These are phyloP conservation scores for Baffinella frigidus DNA, from an alignment of 208 protist species.

Conservation along the genomic window DNA sequence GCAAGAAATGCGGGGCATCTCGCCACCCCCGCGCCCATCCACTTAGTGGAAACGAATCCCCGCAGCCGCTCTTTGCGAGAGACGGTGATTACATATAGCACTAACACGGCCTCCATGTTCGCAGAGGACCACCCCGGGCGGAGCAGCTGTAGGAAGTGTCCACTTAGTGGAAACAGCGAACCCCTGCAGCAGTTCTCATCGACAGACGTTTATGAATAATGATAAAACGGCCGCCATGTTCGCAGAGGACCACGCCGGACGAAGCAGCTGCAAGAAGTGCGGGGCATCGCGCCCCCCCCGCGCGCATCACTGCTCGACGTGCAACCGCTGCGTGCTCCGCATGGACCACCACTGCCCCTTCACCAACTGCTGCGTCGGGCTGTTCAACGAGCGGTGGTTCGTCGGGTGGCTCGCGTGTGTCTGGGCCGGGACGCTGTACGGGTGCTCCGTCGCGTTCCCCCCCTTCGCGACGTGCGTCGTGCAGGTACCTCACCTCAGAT, in stretches of 20 bases:
- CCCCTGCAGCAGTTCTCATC: too few relatives aligned
- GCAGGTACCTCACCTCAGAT: too few relatives aligned
- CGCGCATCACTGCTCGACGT: constrained; percentile 3
- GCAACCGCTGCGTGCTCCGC: background rate
- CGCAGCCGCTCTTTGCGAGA: too few relatives aligned
- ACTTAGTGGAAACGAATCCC: too few relatives aligned
- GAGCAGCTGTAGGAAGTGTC: too few relatives aligned
- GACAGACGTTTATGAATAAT: too few relatives aligned
- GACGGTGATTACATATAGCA: too few relatives aligned
- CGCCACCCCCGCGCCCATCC: background rate
- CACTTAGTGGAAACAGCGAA: too few relatives aligned
- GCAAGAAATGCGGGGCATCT: background rate
- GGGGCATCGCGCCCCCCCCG: background rate
- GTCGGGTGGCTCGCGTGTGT: background rate
- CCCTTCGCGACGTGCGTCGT: background rate
- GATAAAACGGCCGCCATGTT: too few relatives aligned
- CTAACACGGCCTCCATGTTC: too few relatives aligned
- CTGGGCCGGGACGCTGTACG: background rate
- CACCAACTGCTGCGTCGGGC: constrained; percentile 50
- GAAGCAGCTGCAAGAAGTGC: constrained; percentile 33
- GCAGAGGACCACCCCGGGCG: too few relatives aligned
- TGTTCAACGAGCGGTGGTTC: constrained; percentile 22
- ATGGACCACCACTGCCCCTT: constrained; percentile 58
- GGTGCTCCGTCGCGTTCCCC: background rate
- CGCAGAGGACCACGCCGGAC: too few relatives aligned